Percentiles rank a stretch among this genome's conserved stretches.
Evolutionary conservation across 2,329 filamentous ascomycete genomes (phyloP).

Genomic region (Alternaria atra): DNA sequence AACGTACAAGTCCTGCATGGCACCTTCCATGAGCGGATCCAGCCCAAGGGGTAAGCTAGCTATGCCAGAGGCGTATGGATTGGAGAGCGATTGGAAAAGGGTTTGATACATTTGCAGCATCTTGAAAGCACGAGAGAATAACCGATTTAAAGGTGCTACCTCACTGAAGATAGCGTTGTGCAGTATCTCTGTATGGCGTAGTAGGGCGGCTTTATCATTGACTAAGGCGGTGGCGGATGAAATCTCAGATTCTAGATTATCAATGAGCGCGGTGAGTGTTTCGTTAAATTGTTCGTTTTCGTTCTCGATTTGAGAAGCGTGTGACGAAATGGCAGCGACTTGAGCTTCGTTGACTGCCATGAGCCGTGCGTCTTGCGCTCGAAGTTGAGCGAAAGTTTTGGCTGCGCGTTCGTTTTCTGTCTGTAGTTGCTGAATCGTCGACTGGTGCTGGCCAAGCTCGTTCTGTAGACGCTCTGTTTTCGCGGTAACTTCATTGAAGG

Average conservation of each 20-base stretch:
- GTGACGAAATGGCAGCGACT: background rate
- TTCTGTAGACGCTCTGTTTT: conserved; percentile 22
- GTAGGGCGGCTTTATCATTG: conserved; percentile 5
- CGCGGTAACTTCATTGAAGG: conserved; percentile 1
- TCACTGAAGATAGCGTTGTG: conserved; percentile 21
- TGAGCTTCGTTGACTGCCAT: conserved; percentile 6
- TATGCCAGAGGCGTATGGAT: background rate
- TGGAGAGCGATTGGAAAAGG: conserved; percentile 14
- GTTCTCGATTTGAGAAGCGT: conserved; percentile 11
- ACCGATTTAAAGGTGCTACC: conserved; percentile 19
- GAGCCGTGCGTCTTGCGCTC: conserved; percentile 7
- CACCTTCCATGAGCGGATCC: conserved; percentile 9
- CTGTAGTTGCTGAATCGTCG: conserved; percentile 16
- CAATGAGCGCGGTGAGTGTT: conserved; percentile 15
- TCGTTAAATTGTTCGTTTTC: conserved; percentile 20
- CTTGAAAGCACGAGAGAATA: conserved; percentile 10
- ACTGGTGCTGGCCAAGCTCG: conserved; percentile 15
- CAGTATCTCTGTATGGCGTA: conserved; percentile 14
- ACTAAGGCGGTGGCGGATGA: background rate
- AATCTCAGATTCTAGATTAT: conserved; percentile 18
- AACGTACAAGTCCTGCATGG: conserved; percentile 14
- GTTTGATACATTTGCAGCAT: conserved; percentile 19
- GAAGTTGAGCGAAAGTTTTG: conserved; percentile 12
- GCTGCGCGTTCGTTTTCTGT: conserved; percentile 19
- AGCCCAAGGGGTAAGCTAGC: conserved; percentile 11